Evolutionary conservation across 148 eudicot species (phyloP), one percentile per base, ranked within the genome.

Genomic region (Rhododendron simsii): DNA sequence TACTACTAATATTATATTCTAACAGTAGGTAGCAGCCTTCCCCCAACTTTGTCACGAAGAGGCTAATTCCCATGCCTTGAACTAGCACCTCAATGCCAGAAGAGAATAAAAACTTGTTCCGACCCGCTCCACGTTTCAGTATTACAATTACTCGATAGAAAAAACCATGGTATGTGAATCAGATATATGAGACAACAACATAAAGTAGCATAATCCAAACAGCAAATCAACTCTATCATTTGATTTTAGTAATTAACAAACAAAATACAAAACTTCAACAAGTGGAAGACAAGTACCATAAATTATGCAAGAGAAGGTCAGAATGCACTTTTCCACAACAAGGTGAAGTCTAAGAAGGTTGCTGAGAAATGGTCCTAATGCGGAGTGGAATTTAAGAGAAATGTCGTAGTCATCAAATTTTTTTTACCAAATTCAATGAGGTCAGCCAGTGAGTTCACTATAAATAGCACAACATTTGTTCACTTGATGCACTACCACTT

Each of bases 291-390:
- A 85, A 41, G 9, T 18, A 20, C 65, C 44, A 47, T 20, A 41
- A 41, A 33, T 23, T 84, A 71, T 47, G n/a, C 3, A 47, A 48
- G 61, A 37, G 69, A 75, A 73, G 47, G 30, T 74, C 80, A 84
- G 50, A 53, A 78, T 2, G 30, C 81, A 78, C 9, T 78, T 78
- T 78, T 47, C 57, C 33, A 78, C 81, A 55, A 33, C 45, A 37
- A 44, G 81, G 51, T 50, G 2, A 55, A 73, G 84, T 87, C 86
- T 59, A 87, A 89, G 15, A 51, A 87, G 86, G 89, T 84, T 87
- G 89, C 83, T 77, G 81, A 80, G 50, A 50, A 86, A 83, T 71
- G 18, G 33, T 71, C 26, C 50, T 55, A 59, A 30, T 21, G 39
- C 80, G 2, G 37, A 30, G 57, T 65, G 61, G 2, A 76, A 35